Evolutionary conservation across 805 yeast genomes (phyloP).

Genomic region (Osmozyma mogii): DNA sequence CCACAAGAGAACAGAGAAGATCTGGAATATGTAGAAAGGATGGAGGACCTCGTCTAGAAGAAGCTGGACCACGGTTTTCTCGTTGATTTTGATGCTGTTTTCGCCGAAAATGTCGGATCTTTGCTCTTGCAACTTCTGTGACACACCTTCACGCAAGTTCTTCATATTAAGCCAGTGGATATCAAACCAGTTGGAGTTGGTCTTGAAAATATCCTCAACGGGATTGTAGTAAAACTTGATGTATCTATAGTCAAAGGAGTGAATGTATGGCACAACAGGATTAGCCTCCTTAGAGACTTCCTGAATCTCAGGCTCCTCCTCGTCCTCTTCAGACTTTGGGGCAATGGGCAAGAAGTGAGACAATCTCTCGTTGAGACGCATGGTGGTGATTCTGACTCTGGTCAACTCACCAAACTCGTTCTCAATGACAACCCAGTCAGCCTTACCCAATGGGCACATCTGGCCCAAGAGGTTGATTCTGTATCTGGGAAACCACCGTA

Average conservation of each 20-base stretch:
- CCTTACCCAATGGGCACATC: slow-evolving; percentile 61
- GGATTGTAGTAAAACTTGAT: slow-evolving; percentile 80
- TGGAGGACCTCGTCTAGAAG: slow-evolving; percentile 84
- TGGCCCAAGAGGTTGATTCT: slow-evolving; percentile 61
- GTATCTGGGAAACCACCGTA: slow-evolving; percentile 83
- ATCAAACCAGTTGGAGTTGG: slow-evolving; percentile 85
- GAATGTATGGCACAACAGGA: slow-evolving; percentile 63
- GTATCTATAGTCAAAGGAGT: slow-evolving; percentile 75
- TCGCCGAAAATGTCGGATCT: slow-evolving; percentile 68
- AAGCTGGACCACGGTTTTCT: slow-evolving; percentile 57
- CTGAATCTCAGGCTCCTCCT: slow-evolving; percentile 16
- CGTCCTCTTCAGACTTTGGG: slow-evolving; percentile 15
- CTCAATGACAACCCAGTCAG: slow-evolving; percentile 92
- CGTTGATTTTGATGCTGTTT: slow-evolving; percentile 68
- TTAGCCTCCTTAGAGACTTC: slow-evolving; percentile 35
- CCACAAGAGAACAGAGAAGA: slow-evolving; percentile 89
- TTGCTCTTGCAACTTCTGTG: slow-evolving; percentile 60
- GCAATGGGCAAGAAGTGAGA: slow-evolving; percentile 52
- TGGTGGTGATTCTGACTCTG: slow-evolving; percentile 46
- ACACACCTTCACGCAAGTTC: slow-evolving; percentile 57
- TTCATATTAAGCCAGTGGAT: slow-evolving; percentile 60
- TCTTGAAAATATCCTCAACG: slow-evolving; percentile 72
- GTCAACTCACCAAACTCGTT: slow-evolving; percentile 86
- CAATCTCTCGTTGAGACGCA: slow-evolving; percentile 62
- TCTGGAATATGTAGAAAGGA: slow-evolving; percentile 93